Conservation (phyloP, 768 basidiomycete genomes). For the Rhodosporidiobolus sp. region DNA sequence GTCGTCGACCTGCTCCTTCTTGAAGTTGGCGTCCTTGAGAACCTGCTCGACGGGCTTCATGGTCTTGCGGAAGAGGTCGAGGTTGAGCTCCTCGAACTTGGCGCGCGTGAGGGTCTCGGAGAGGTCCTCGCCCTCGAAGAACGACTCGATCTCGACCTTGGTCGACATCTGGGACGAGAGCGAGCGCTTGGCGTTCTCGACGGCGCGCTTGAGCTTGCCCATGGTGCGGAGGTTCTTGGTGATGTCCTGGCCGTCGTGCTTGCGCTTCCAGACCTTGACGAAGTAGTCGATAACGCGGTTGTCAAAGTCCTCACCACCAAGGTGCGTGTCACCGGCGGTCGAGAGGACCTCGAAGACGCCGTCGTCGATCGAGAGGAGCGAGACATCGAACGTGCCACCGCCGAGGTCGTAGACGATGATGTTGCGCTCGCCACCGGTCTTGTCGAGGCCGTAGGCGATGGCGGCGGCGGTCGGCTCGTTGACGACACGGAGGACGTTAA, state of each 20-base stretch:
- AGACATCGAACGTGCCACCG: constrained; percentile 98
- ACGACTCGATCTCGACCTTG: constrained; percentile 89
- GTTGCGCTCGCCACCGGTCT: constrained; percentile 79
- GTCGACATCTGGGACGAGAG: constrained; percentile 84
- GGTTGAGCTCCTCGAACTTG: constrained; percentile 98
- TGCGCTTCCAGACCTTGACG: constrained; percentile 85
- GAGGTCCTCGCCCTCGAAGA: constrained; percentile 95
- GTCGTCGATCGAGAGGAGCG: constrained; percentile 88
- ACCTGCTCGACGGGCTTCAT: constrained; percentile 99
- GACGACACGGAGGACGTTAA: constrained; percentile 92
- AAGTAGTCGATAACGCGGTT: constrained; percentile 88
- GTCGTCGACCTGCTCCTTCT: constrained; percentile 95
- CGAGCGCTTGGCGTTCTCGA: constrained; percentile 93
- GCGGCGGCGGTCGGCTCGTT: constrained; percentile 97
- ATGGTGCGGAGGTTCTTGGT: constrained; percentile 73
- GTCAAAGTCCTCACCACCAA: constrained; percentile 94
- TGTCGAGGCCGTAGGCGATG: constrained; percentile 97
- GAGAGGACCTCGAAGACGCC: constrained; percentile 87
- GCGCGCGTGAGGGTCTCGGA: constrained; percentile 94
- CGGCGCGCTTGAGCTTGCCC: constrained; percentile 87
- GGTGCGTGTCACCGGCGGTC: constrained; percentile 89
- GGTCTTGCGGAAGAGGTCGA: constrained; percentile 98
- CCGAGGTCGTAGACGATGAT: constrained; percentile 98
- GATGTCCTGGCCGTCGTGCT: constrained; percentile 75
- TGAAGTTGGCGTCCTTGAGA: constrained; percentile 92